Base-by-base conservation (phyloP, 116 monocot species). In the Iris pallida region DNA sequence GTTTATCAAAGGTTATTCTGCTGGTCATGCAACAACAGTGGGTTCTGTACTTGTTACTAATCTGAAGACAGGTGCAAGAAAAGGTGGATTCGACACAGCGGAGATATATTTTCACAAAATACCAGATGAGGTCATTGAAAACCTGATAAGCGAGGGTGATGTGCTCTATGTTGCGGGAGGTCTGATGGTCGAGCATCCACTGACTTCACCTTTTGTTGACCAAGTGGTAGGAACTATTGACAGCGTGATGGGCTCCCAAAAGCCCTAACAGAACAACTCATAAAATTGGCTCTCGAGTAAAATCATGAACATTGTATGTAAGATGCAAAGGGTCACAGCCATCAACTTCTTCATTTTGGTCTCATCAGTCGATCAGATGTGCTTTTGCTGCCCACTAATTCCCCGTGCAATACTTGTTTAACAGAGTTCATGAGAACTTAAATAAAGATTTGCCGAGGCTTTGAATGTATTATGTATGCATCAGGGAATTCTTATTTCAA, bases 121-220 rank as follows among this genome's bases (percentile, higher is more conserved):
- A 82, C 89, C 93, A 14, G 89, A 93, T 59, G 84, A 80, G 12
- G 72, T 85, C 41, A 80, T 93, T 45, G 79, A 89, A 56, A 84
- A 65, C 19, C 73, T 89, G 89, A 85, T 94, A 47, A 66, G 85
- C 30, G 94, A 85, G 61, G 88, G 88, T 4, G 68, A 75, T 69
- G 91, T 91, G 19, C 80, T 90, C 48, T 84, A 90, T 80, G 95
- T 91, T 68, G 95, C 90, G 4, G 95, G 95, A 57, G 90, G 95
- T 10, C 78, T 95, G 52, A 61, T 95, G 70, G 78, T 90, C 43
- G 95, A 95, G 41, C 86, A 90, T 76, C 95, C 95, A 10, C 58
- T 90, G 65, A 86, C 78, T 55, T 91, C 80, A n/a, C 85, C 88
- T 59, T 88, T 90, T 69, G 83, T 95, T 18, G 79, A 88, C 63